Conservation (phyloP, 2,329 filamentous ascomycete genomes). For the Aspergillus candidus region DNA sequence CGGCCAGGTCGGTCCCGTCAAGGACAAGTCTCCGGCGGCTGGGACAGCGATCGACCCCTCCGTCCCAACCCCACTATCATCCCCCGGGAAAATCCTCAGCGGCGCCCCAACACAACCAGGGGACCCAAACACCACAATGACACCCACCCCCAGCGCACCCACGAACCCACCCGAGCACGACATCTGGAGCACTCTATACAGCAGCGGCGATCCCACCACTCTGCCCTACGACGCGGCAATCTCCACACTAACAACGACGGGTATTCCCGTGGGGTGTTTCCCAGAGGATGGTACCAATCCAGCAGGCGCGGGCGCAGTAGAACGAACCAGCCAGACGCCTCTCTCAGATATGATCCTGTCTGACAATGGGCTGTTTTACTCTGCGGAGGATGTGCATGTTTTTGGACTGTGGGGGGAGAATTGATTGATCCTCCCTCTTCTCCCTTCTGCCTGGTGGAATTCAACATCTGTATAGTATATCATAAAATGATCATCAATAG, state of each 20-base stretch:
- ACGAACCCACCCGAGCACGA: slow-evolving; percentile 15
- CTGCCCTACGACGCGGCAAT: slow-evolving; percentile 28
- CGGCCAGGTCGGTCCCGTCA: slow-evolving; percentile 26
- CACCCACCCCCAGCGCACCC: no score
- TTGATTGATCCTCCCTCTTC: slow-evolving; percentile 5
- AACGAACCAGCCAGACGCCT: slow-evolving; percentile 22
- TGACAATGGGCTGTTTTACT: slow-evolving; percentile 29
- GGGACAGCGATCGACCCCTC: slow-evolving; percentile 5
- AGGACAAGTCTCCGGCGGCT: slow-evolving; percentile 2
- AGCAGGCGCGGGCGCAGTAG: slow-evolving; percentile 13
- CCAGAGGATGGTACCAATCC: slow-evolving; percentile 27
- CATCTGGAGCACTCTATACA: slow-evolving; percentile 27
- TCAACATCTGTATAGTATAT: no score
- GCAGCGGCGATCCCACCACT: slow-evolving; percentile 11
- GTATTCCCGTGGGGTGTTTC: slow-evolving; percentile 28
- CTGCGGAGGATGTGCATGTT: slow-evolving; percentile 29
- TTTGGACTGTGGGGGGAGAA: slow-evolving; percentile 29
- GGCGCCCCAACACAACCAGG: slow-evolving; percentile 14
- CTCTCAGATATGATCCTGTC: slow-evolving; percentile 29
- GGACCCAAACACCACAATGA: slow-evolving; percentile 3
- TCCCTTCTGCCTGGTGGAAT: no score
- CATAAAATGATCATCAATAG: no score
- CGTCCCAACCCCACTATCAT: slow-evolving; percentile 20
- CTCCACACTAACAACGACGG: slow-evolving; percentile 29
- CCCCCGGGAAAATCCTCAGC: slow-evolving; percentile 13